phyloP scores from a whole-genome alignment of 2,329 filamentous ascomycete species.

The Ceratocystis eucalypticola region DNA sequence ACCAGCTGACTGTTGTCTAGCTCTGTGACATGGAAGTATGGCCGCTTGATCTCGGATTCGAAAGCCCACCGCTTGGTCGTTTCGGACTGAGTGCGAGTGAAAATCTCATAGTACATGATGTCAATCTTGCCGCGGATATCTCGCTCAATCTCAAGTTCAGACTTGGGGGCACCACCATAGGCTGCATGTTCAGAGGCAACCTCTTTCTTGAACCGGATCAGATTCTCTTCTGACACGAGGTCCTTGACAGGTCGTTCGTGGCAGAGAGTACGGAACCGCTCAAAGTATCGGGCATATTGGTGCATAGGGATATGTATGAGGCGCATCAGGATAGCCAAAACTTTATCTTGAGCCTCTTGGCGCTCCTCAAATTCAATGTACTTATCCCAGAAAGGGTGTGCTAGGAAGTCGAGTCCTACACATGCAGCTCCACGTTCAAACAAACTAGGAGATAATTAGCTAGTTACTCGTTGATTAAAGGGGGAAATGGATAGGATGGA shows the following conservation, averaged over 20 bases:
- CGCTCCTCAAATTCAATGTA: conserved; percentile 96
- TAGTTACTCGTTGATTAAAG: conserved; percentile 23
- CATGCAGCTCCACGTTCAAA: conserved; percentile 79
- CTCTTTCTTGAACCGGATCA: conserved; percentile 57
- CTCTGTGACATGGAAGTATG: conserved; percentile 93
- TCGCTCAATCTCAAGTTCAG: conserved; percentile 68
- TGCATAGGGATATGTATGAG: conserved; percentile 87
- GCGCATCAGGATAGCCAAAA: conserved; percentile 70
- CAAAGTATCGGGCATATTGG: conserved; percentile 89
- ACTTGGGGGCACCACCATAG: conserved; percentile 40
- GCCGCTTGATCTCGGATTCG: conserved; percentile 85
- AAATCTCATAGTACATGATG: conserved; percentile 64
- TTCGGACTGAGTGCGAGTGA: conserved; percentile 69
- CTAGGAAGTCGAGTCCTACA: conserved; percentile 84
- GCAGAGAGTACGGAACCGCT: conserved; percentile 69
- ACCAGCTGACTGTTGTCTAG: conserved; percentile 70
- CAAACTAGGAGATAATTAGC: conserved; percentile 43
- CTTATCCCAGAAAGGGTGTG: conserved; percentile 97
- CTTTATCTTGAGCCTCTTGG: conserved; percentile 66
- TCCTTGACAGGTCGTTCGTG: conserved; percentile 60
- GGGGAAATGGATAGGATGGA: conserved; percentile 15
- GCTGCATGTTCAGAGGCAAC: conserved; percentile 50
- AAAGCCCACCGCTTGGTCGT: conserved; percentile 90
- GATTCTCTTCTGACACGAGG: conserved; percentile 52
- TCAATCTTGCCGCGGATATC: conserved; percentile 73